Evolutionary conservation across 1,139 yeast species (phyloP).

Genomic region (Hemisphaericaspora xylanilytica): DNA sequence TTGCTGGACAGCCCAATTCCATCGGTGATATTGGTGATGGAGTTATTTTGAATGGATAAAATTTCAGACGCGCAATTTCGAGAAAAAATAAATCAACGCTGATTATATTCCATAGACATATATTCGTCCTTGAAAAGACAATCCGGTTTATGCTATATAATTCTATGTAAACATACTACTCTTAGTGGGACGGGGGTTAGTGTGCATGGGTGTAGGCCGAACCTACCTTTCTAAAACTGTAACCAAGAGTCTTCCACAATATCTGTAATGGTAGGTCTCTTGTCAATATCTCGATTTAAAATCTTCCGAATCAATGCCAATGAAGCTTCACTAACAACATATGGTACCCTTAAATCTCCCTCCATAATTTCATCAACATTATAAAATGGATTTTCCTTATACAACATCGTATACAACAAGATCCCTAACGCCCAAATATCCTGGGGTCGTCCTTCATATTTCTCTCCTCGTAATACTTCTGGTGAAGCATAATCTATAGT

Average conservation of each 20-base stretch:
- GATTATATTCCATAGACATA: too few species aligned
- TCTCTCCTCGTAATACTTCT: slow-evolving; percentile 83
- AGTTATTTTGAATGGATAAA: too few species aligned
- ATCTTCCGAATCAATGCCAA: slow-evolving; percentile 60
- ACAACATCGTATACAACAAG: slow-evolving; percentile 80
- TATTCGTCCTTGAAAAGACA: too few species aligned
- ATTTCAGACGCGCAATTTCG: too few species aligned
- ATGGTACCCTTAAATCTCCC: slow-evolving; percentile 73
- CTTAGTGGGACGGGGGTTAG: too few species aligned
- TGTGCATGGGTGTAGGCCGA: too few species aligned
- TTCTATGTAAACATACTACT: too few species aligned
- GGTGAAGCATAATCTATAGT: slow-evolving; percentile 98
- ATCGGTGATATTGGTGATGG: too few species aligned
- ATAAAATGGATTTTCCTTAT: slow-evolving; percentile 92
- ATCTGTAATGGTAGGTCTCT: slow-evolving; percentile 72
- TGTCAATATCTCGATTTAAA: slow-evolving; percentile 58
- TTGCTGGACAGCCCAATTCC: too few species aligned
- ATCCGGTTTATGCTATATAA: too few species aligned
- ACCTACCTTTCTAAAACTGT: slow-evolving; percentile 13
- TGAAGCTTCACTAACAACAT: slow-evolving; percentile 56
- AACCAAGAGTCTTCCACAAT: slow-evolving; percentile 73
- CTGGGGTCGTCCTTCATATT: slow-evolving; percentile 89
- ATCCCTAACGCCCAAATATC: slow-evolving; percentile 98
- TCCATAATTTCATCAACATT: slow-evolving; percentile 94
- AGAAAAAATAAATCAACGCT: too few species aligned